Percentiles rank a stretch among this genome's conserved stretches.
Conservation (phyloP, 495 filamentous ascomycete species). For the Talaromyces stipitatus region DNA sequence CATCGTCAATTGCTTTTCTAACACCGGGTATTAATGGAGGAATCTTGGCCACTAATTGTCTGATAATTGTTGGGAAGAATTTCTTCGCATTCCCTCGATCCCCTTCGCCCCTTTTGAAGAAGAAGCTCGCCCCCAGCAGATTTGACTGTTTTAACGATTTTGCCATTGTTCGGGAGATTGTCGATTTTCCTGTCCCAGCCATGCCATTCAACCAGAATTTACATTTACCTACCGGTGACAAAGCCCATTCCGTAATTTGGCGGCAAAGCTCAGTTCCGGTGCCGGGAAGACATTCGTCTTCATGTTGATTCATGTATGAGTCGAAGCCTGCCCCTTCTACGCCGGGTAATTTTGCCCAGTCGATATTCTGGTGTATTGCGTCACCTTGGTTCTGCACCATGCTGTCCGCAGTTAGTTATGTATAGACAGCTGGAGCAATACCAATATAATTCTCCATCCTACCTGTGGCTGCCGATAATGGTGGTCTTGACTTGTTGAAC, state of each 20-base stretch:
- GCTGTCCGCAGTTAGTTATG: too few species aligned
- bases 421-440: too few species aligned
- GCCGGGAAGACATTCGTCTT: slow-evolving; percentile 16
- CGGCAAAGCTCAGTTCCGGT: slow-evolving; percentile 26
- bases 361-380: too few species aligned
- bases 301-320: slow-evolving; percentile 8
- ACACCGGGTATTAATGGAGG: slow-evolving; percentile 22
- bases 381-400: too few species aligned
- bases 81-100: slow-evolving; percentile 30
- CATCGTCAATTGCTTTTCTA: slow-evolving; percentile 25
- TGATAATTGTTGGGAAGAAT: slow-evolving; percentile 38
- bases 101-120: slow-evolving; percentile 43
- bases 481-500: too few species aligned
- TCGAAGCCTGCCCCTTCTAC: slow-evolving; percentile 5
- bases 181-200: slow-evolving; percentile 42
- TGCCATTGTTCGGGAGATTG: slow-evolving; percentile 27
- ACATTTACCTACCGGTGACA: slow-evolving; percentile 5
- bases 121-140: slow-evolving; percentile 34
- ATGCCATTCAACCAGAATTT: slow-evolving; percentile 42
- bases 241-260: slow-evolving; percentile 23
- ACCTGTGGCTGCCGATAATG: too few species aligned
- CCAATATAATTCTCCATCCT: too few species aligned
- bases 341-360: background rate
- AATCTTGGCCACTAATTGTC: slow-evolving; percentile 26
- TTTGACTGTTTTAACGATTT: slow-evolving; percentile 4